Evolutionary conservation across 2,329 filamentous ascomycete genomes (phyloP), one percentile per base, ranked within the genome.

Genomic region (Claviceps pazoutovae): DNA sequence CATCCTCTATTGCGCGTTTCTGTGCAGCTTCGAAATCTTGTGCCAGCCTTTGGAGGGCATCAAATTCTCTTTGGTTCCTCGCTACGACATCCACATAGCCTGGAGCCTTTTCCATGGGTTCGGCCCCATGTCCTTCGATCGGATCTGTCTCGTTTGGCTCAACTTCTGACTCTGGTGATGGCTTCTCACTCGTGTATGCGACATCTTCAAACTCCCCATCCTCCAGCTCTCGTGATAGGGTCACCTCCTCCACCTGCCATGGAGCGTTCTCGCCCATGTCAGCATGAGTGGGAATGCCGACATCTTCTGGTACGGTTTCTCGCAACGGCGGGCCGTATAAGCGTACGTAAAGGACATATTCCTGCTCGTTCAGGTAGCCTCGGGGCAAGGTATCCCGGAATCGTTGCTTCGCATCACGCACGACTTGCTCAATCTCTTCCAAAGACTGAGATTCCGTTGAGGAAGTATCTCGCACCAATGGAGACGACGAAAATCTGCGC

Each of bases 311-410:
- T 7, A 61, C 66, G 2, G 79, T 83, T 50, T 78, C 74, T 43
- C 82, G 74, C 55, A 86, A 64, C 2, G 89, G 88, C 37, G 82
- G 74, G 1, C 90, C 91, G 64, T 93, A 96, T 16, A 95, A 69
- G 56, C 88, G 76, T 62, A 85, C 81, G 66, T 95, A 95, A 1
- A 95, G 70, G 47, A 70, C 71, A 60, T 84, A 82, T 64, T 95
- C 89, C 50, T 84, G 78, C 1, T 75, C 73, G 37, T 74, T 81
- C 49, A 96, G 66, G 59, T 87, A 80, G 37, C 76, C 82, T 36
- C 80, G 78, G 0, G 90, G 90, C 23, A 96, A 67, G 0, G 76
- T 82, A 60, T 93, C 83, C 55, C 88, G 84, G 64, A 88, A 94
- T 8, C 79, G 74, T 56, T 87, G 83, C 59, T 84, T 80, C 38